Percentiles rank a stretch among this genome's conserved stretches.
Conservation (phyloP, 768 basidiomycete species). For the Favolaschia claudopus region DNA sequence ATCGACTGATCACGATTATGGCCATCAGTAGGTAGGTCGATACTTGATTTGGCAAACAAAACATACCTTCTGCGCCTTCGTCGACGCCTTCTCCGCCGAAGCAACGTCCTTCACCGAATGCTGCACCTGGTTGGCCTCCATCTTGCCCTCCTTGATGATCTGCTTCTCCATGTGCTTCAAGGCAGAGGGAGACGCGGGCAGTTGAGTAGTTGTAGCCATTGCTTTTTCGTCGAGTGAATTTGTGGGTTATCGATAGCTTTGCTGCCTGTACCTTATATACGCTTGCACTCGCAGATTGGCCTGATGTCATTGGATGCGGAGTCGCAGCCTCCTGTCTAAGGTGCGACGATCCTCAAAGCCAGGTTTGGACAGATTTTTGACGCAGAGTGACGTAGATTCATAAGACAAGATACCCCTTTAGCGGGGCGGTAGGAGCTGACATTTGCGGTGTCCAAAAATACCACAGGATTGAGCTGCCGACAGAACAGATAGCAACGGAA, state of each 20-base stretch:
- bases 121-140: constrained; percentile 50
- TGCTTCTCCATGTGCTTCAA: constrained; percentile 49
- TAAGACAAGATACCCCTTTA: no score
- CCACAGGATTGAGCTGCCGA: neutral
- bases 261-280: neutral
- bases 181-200: constrained; percentile 28
- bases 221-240: neutral
- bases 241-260: neutral
- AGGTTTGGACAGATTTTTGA: no score
- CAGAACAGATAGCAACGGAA: neutral
- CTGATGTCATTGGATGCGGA: no score
- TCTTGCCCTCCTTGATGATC: constrained; percentile 48
- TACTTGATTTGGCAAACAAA: no score
- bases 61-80: constrained; percentile 52
- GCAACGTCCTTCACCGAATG: constrained; percentile 53
- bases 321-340: no score
- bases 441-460: neutral
- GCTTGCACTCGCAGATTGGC: no score
- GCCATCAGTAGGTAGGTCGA: no score
- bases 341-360: no score
- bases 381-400: no score
- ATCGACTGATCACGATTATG: no score
- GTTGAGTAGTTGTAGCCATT: constrained; percentile 28
- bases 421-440: no score
- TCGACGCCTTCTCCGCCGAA: constrained; percentile 52